A percentile compares a stretch with the other conserved stretches of the same genome.
Conservation (phyloP, 495 filamentous ascomycete genomes). For the Hyaloscypha variabilis region DNA sequence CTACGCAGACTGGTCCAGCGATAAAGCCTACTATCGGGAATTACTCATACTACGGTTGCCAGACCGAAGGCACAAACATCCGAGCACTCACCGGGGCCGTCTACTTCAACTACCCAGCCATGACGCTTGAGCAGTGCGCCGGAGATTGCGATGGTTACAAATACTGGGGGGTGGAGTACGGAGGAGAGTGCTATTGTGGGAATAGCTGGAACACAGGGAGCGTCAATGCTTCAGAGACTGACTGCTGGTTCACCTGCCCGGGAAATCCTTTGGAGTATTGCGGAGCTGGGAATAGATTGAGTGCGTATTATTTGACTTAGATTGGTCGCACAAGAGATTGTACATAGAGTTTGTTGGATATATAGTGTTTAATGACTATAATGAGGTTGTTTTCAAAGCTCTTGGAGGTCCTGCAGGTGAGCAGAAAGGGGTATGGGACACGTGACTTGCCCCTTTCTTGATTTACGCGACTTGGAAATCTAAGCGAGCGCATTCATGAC, state of each 20-base stretch:
- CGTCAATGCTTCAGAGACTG: slow-evolving; percentile 26
- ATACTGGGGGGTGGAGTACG: slow-evolving; percentile 54
- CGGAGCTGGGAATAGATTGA: slow-evolving; percentile 37
- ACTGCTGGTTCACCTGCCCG: slow-evolving; percentile 46
- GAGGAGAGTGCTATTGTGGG: slow-evolving; percentile 48
- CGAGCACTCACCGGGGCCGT: slow-evolving; percentile 32
- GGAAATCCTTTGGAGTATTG: slow-evolving; percentile 41
- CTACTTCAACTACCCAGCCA: slow-evolving; percentile 45
- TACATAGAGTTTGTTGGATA: not conserved
- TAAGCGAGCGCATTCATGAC: not conserved
- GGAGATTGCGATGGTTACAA: slow-evolving; percentile 46
- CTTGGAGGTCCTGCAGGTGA: too few relatives aligned
- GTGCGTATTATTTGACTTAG: slow-evolving; percentile 23
- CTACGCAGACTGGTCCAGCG: slow-evolving; percentile 24
- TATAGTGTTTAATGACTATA: not conserved
- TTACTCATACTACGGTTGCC: slow-evolving; percentile 33
- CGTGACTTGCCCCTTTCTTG: not conserved
- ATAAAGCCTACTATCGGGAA: slow-evolving; percentile 33
- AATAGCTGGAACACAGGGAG: slow-evolving; percentile 35
- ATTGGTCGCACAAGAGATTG: not conserved
- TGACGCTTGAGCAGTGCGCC: slow-evolving; percentile 54
- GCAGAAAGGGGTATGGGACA: too few relatives aligned
- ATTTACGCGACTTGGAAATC: not conserved
- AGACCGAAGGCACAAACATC: slow-evolving; percentile 40
- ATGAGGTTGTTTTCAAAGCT: not conserved